These are phyloP conservation scores for Nicotiana attenuata DNA, from an alignment of 257 asterid genomes.

Conservation along the genomic window DNA sequence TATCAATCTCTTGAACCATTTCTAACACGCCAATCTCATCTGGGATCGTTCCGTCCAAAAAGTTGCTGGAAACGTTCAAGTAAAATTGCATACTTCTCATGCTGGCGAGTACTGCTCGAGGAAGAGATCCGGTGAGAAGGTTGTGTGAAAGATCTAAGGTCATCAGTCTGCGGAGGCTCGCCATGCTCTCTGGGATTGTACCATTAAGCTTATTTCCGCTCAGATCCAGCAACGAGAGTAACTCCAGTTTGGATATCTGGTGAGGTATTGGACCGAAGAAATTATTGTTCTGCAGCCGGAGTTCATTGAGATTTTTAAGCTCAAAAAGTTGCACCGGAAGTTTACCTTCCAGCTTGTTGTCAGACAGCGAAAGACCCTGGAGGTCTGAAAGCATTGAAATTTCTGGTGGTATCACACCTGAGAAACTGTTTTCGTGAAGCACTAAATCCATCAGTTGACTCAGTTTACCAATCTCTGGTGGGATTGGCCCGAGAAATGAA, in stretches of 20 bases:
- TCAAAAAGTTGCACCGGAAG: conserved; percentile 48
- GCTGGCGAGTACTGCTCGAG: conserved; percentile 38
- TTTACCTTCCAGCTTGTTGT: conserved; percentile 47
- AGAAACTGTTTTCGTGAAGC: conserved; percentile 43
- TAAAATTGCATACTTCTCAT: conserved; percentile 57
- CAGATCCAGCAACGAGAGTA: conserved; percentile 50
- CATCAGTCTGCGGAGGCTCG: conserved; percentile 32
- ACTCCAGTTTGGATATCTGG: conserved; percentile 38
- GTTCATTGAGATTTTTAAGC: conserved; percentile 48
- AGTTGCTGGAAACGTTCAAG: conserved; percentile 63
- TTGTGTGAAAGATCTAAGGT: conserved; percentile 60
- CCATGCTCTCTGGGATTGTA: conserved; percentile 44
- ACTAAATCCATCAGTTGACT: conserved; percentile 39
- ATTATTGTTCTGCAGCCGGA: conserved; percentile 45
- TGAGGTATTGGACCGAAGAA: conserved; percentile 52
- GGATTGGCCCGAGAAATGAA: conserved; percentile 49
- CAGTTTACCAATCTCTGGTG: conserved; percentile 55
- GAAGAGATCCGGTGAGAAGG: conserved; percentile 44
- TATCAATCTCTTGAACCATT: conserved; percentile 72
- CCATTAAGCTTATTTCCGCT: conserved; percentile 71
- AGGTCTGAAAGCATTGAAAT: conserved; percentile 49
- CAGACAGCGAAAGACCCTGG: conserved; percentile 50
- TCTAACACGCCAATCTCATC: conserved; percentile 48
- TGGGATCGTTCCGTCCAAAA: conserved; percentile 53
- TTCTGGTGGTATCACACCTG: conserved; percentile 53